A percentile compares a stretch with the other conserved stretches of the same genome.
Conservation (phyloP, 176 grass and related monocot genomes). For the Melocanna baccifera region DNA sequence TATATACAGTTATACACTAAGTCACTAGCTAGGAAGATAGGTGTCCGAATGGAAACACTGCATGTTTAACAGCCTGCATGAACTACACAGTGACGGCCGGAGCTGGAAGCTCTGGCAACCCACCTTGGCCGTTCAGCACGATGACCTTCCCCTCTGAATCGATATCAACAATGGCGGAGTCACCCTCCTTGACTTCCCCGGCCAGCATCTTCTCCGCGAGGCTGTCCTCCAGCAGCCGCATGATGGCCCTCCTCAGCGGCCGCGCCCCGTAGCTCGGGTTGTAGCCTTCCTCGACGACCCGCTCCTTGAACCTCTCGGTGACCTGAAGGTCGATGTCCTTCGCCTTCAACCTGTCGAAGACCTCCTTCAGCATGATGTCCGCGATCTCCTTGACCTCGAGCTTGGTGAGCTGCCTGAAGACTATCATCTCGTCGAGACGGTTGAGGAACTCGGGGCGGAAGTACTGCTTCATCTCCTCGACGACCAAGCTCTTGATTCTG, state of each 20-base stretch:
- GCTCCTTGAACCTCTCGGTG: slow-evolving; percentile 79
- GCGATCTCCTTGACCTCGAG: slow-evolving; percentile 84
- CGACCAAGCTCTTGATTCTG: slow-evolving; percentile 80
- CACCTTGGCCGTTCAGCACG: slow-evolving; percentile 59
- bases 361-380: slow-evolving; percentile 83
- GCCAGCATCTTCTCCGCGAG: slow-evolving; percentile 72
- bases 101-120: slow-evolving; percentile 47
- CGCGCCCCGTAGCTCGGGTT: slow-evolving; percentile 76
- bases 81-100: slow-evolving; percentile 47
- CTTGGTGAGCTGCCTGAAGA: slow-evolving; percentile 88
- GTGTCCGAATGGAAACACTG: background rate
- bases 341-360: slow-evolving; percentile 56
- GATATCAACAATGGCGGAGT: slow-evolving; percentile 75
- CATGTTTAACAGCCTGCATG: background rate
- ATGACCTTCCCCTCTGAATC: slow-evolving; percentile 69
- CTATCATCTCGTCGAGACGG: slow-evolving; percentile 87
- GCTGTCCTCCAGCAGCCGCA: slow-evolving; percentile 86
- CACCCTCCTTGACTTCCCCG: slow-evolving; percentile 66
- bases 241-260: slow-evolving; percentile 72
- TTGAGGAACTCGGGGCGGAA: slow-evolving; percentile 89
- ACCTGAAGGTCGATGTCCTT: slow-evolving; percentile 80
- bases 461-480: slow-evolving; percentile 90
- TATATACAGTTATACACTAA: background rate
- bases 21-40: background rate
- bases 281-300: slow-evolving; percentile 84